phyloP scores from a whole-genome alignment of 768 basidiomycete species.

The Lactarius hengduanensis region DNA sequence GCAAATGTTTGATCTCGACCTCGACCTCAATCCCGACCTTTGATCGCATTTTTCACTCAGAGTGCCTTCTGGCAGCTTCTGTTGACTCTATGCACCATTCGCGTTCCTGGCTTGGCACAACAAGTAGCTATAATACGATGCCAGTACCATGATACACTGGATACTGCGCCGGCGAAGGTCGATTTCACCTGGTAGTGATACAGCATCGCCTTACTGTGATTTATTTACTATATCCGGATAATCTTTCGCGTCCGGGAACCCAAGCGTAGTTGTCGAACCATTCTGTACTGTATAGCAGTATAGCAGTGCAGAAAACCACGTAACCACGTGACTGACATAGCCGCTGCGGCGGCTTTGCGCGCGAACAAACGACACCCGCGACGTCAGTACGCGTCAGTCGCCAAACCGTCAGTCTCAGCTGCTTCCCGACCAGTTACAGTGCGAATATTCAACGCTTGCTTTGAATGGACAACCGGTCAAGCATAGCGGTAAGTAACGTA shows the following conservation, averaged over 20 bases:
- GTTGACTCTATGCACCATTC: background rate
- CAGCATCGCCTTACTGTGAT: too few species aligned
- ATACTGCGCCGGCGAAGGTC: background rate
- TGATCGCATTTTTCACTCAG: constrained; percentile 33
- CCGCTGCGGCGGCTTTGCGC: background rate
- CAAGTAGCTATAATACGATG: background rate
- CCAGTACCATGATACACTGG: background rate
- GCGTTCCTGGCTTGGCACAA: background rate
- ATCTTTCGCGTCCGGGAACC: too few species aligned
- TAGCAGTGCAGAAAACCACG: background rate
- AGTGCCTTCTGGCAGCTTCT: background rate
- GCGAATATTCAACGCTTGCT: background rate
- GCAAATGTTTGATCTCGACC: constrained; percentile 73
- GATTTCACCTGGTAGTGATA: background rate
- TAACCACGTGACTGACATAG: background rate
- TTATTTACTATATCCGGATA: background rate
- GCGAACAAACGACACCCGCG: background rate
- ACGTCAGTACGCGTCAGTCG: too few species aligned
- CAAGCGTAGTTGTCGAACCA: too few species aligned
- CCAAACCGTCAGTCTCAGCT: background rate
- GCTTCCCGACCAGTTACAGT: background rate
- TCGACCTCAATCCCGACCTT: constrained; percentile 83
- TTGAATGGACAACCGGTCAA: background rate
- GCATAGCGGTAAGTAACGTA: too few species aligned
- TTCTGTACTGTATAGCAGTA: too few species aligned